phyloP scores from a whole-genome alignment of 495 filamentous ascomycete genomes.

The Friedmanniomyces simplex region DNA sequence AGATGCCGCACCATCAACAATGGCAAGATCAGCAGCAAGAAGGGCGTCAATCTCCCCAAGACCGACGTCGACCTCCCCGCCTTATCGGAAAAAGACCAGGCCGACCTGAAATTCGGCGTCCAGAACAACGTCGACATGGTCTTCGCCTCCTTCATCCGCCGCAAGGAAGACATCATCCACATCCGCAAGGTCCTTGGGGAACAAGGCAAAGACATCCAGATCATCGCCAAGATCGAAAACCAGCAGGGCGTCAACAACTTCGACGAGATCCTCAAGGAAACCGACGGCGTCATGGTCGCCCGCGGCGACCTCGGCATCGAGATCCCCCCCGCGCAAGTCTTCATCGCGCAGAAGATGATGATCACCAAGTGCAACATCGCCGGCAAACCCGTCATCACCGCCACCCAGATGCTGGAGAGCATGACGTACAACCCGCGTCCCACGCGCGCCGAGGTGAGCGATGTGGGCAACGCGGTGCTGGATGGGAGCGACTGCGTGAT shows the following conservation, averaged over 20 bases:
- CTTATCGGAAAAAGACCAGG: conserved; percentile 96
- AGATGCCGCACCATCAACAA: conserved; percentile 82
- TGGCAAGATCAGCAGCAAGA: conserved; percentile 93
- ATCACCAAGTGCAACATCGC: conserved; percentile 99
- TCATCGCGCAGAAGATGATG: conserved; percentile 99
- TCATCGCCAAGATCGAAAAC: conserved; percentile 99
- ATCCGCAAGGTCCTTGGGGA: conserved; percentile 87
- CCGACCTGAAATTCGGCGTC: conserved; percentile 85
- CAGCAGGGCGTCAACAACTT: conserved; percentile 99
- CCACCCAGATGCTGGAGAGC: conserved; percentile 88
- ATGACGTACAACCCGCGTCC: conserved; percentile 99
- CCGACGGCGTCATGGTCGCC: conserved; percentile 98
- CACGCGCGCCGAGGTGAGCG: conserved; percentile 93
- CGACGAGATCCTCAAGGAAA: conserved; percentile 88
- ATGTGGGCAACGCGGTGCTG: conserved; percentile 95
- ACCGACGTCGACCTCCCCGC: conserved; percentile 97
- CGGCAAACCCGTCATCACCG: conserved; percentile 95
- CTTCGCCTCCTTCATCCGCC: conserved; percentile 96
- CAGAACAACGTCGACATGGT: conserved; percentile 99
- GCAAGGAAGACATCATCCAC: conserved; percentile 76
- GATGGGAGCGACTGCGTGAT: conserved; percentile 99
- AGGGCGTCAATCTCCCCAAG: conserved; percentile 97
- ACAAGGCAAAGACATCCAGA: conserved; percentile 91
- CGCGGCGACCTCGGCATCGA: conserved; percentile 98
- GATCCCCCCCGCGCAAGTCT: conserved; percentile 95